Base-by-base conservation (phyloP, 805 yeast genomes). In the Cyberlindnera suaveolens region DNA sequence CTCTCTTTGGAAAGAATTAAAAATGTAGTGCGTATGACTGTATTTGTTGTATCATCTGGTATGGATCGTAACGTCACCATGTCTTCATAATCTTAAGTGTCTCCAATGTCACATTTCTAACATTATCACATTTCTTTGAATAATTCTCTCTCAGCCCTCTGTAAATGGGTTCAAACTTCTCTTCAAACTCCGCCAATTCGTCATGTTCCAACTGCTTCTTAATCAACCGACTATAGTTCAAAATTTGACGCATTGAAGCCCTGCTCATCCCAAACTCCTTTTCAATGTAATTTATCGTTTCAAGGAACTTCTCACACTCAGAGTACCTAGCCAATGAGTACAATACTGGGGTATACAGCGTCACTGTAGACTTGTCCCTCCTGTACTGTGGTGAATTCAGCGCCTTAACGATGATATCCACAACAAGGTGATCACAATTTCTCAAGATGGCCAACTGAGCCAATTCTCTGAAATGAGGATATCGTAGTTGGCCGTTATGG, bases 401-500 rank as follows among this genome's bases (percentile, higher is more conserved):
- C 3, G 58, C 56, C 31, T 34, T 37, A 6, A 18, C 7, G 16
- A 38, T 31, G 19, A 38, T 38, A 16, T 38, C 34, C 6, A 38
- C n/a, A 17, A 30, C 29, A 3, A 38, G n/a, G 8, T 38, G 15
- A 18, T 38, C 33, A 15, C 31, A 14, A 13, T 34, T 34, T 9
- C 29, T 30, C 34, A 31, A 31, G 13, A 38, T 40, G 6, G 50
- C 43, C 10, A 44, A 18, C 4, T 40, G 30, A 1, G 52, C 43
- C 17, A 54, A 31, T 15, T 39, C 37, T n/a, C 36, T 33, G 27
- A 46, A 51, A 32, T 51, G 38, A 29, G 19, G 16, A 10, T 33
- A 15, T 20, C 43, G 27, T 15, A 53, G 16, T 7, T 14, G 29
- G 0, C 35, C 36, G 6, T 36, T 23, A 26, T 46, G 40, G 15